phyloP scores from a whole-genome alignment of 441 rosid genomes.

The Populus trichocarpa region DNA sequence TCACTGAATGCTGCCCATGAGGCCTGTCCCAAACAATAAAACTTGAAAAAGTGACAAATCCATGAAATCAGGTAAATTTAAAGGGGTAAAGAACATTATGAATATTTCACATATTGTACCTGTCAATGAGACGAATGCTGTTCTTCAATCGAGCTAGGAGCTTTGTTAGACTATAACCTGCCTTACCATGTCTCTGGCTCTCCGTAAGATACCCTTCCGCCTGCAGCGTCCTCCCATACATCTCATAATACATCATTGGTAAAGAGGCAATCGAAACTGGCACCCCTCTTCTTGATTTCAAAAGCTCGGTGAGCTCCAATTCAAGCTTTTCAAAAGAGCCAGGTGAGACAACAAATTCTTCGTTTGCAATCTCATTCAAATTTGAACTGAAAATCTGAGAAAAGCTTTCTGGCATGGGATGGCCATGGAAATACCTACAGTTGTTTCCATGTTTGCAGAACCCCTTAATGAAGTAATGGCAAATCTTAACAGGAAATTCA shows the following conservation, averaged over 20 bases:
- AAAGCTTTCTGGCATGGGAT: constrained; percentile 50
- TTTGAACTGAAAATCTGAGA: constrained; percentile 37
- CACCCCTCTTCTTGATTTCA: constrained; percentile 66
- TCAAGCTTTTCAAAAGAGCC: constrained; percentile 75
- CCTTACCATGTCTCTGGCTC: constrained; percentile 94
- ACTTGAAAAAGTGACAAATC: neutral
- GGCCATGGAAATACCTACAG: constrained; percentile 78
- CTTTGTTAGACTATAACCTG: constrained; percentile 89
- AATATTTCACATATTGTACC: constrained; percentile 34
- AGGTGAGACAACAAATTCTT: constrained; percentile 57
- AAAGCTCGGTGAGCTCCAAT: constrained; percentile 66
- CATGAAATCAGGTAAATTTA: neutral
- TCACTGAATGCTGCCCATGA: constrained; percentile 91
- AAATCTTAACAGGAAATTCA: constrained; percentile 71
- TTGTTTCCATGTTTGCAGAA: constrained; percentile 80
- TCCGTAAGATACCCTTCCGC: constrained; percentile 96
- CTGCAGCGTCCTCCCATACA: constrained; percentile 76
- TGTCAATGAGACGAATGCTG: constrained; percentile 75
- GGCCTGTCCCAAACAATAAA: constrained; percentile 48
- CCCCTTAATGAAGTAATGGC: constrained; percentile 81
- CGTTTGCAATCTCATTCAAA: constrained; percentile 37
- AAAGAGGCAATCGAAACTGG: constrained; percentile 92
- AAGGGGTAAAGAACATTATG: neutral
- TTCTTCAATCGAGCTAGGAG: constrained; percentile 80
- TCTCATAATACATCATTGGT: constrained; percentile 81